Percentiles rank a stretch among this genome's conserved stretches.
phyloP scores from a whole-genome alignment of 2,329 filamentous ascomycete species.

The Colletotrichum euphorbiae region DNA sequence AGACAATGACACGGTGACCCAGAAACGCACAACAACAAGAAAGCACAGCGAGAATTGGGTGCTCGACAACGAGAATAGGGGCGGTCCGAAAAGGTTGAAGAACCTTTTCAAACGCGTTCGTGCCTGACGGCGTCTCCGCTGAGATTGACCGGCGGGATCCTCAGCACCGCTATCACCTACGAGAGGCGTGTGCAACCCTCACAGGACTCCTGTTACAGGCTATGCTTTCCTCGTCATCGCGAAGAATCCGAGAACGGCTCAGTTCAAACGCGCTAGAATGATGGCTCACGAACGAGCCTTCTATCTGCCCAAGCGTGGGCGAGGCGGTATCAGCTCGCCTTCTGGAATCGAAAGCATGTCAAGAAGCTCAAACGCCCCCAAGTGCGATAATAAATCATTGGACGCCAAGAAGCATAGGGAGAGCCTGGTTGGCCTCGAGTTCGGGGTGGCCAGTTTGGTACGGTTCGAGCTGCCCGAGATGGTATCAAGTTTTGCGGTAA shows the following conservation, averaged over 20 bases:
- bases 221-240: not conserved
- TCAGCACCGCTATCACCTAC: constrained; percentile 3
- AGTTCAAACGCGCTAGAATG: not conserved
- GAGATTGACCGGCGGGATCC: not conserved
- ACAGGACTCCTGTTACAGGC: not conserved
- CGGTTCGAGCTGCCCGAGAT: constrained; percentile 28
- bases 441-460: not conserved
- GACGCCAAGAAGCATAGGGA: not conserved
- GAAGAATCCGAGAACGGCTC: not conserved
- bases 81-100: not conserved
- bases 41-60: not conserved
- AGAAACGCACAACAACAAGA: not conserved
- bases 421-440: not conserved
- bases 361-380: not conserved
- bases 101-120: constrained; percentile 16
- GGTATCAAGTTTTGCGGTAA: not conserved
- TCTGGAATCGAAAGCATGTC: constrained; percentile 18
- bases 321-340: not conserved
- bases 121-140: constrained; percentile 16
- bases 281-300: not conserved
- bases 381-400: constrained; percentile 17
- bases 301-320: not conserved
- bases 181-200: not conserved
- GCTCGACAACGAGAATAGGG: not conserved
- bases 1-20: not conserved